Conservation (phyloP, 495 filamentous ascomycete species). For the Melanomma pulvis-pyrius region DNA sequence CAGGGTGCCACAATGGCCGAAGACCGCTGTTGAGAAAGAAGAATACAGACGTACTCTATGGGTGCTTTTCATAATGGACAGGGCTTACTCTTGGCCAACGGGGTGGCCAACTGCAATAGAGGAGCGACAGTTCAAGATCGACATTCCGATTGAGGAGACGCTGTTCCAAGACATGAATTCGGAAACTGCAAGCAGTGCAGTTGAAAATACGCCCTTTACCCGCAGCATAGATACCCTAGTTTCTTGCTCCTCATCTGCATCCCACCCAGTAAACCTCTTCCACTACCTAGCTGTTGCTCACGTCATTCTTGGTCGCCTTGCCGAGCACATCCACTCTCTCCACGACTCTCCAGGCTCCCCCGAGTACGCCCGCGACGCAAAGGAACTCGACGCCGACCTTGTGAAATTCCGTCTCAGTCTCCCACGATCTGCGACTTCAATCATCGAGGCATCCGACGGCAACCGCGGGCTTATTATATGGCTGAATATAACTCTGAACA, state of each 20-base stretch:
- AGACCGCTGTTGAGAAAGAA: constrained; percentile 19
- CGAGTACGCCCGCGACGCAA: constrained; percentile 9
- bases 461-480: constrained; percentile 16
- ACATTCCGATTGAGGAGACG: constrained; percentile 15
- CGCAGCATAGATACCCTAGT: constrained; percentile 26
- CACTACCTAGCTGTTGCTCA: constrained; percentile 29
- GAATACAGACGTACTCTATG: constrained; percentile 27
- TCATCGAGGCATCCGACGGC: constrained; percentile 16
- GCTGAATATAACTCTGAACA: constrained; percentile 24
- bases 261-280: constrained; percentile 10
- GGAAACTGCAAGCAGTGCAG: not conserved
- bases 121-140: constrained; percentile 26
- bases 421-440: constrained; percentile 17
- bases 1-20: not conserved
- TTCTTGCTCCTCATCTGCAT: not conserved
- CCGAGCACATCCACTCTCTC: constrained; percentile 26
- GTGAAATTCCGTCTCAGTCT: constrained; percentile 31
- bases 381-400: constrained; percentile 18
- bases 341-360: constrained; percentile 11
- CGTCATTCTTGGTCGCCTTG: constrained; percentile 24
- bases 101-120: constrained; percentile 28
- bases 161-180: constrained; percentile 20
- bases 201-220: constrained; percentile 10
- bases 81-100: constrained; percentile 24
- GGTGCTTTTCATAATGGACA: constrained; percentile 32